Percentiles rank a stretch among this genome's conserved stretches.
These are phyloP conservation scores for Grigorovia yakushimaensis DNA, from an alignment of 805 yeast genomes.

Conservation along the genomic window DNA sequence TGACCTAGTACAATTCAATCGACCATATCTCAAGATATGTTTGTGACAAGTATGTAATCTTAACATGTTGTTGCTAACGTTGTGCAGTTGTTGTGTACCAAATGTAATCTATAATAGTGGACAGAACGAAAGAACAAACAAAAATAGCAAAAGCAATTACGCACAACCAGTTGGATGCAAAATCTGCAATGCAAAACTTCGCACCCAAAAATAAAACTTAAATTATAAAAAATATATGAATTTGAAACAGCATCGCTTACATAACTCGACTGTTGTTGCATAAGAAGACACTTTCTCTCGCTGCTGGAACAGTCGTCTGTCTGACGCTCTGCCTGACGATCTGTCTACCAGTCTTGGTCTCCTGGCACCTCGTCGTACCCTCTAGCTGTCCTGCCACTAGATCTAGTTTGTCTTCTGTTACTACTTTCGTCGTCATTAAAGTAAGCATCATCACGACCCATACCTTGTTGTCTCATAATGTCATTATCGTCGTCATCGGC, in stretches of 20 bases:
- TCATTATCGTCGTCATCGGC: background rate
- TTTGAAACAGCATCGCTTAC: background rate
- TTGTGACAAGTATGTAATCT: background rate
- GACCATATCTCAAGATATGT: background rate
- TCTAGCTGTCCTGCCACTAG: background rate
- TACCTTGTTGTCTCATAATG: background rate
- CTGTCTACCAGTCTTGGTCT: constrained; percentile 2
- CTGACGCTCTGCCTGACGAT: background rate
- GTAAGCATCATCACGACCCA: background rate
- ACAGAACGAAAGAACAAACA: background rate
- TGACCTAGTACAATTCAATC: background rate
- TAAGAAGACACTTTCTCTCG: background rate
- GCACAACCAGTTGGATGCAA: background rate
- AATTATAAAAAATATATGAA: too few species aligned
- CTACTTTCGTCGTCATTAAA: background rate
- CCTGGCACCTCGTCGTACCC: background rate
- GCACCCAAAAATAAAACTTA: background rate
- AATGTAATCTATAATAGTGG: too few species aligned
- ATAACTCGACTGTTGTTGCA: too few species aligned
- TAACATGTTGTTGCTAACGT: background rate
- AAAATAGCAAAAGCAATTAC: too few species aligned
- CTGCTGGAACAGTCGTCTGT: background rate
- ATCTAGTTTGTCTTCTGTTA: background rate
- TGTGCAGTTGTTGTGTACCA: too few species aligned
- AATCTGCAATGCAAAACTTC: background rate